Base-by-base conservation (phyloP, 768 basidiomycete genomes). In the Kwoniella bestiolae region DNA sequence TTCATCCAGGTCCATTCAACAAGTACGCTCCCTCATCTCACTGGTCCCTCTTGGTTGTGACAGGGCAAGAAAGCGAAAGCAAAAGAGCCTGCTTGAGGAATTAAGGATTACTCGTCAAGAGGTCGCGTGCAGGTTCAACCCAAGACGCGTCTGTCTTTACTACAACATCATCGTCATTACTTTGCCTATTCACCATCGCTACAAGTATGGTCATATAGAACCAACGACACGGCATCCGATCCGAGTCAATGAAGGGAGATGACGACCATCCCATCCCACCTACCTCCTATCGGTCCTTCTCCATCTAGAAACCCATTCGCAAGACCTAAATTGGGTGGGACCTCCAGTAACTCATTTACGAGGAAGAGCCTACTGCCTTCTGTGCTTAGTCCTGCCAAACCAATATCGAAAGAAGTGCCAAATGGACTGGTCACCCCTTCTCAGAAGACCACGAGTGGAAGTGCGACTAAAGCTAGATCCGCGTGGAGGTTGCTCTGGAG, bases 401-500 rank as follows among this genome's bases (percentile, higher is more conserved):
- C 60, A 23, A 25, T 41, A 9, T 49, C 23, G 8, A 26, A 29
- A 2, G 51, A 26, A 32, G 46, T 16, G 32, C 23, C 23, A 11
- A 32, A 11, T 18, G 18, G 29, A 16, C n/a, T 65, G 2, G 29
- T 34, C n/a, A 66, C 65, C 8, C 59, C 65, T n/a, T 21, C 25
- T 8, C 23, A 38, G 7, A 32, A 44, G 60, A 56, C 18, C 31
- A 29, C 11, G 5, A 29, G 58, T 26, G 52, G 56, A 4, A 63
- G 56, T 38, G 18, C 57, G 11, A 35, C 50, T 0, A 72, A 63
- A 45, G 38, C 45, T 32, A 59, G 63, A 32, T 63, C 71, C 45
- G 64, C 65, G 21, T 80, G 78, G 78, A 65, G 79, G 21, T 50
- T 80, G 53, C 61, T 80, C 29, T 80, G 76, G 76, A 63, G 78